These are phyloP conservation scores for Colletotrichum plurivorum DNA, from an alignment of 2,329 filamentous ascomycete species.

Conservation along the genomic window DNA sequence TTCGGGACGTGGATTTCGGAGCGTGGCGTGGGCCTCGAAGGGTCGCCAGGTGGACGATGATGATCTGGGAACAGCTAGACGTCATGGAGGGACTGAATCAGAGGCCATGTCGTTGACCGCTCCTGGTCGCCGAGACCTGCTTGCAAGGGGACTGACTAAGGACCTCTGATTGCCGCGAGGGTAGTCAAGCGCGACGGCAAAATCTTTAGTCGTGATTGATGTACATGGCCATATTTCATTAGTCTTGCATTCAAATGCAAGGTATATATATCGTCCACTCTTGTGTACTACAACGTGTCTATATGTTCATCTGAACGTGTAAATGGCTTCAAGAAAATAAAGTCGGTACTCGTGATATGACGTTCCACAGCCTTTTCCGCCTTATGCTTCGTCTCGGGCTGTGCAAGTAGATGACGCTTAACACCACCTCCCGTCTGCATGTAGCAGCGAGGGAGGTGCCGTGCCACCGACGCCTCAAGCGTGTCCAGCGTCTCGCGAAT, in stretches of 20 bases:
- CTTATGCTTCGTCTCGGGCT: not conserved
- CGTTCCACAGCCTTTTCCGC: conserved; percentile 10
- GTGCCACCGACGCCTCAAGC: not conserved
- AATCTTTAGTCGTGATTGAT: not conserved
- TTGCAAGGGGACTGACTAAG: conserved; percentile 10
- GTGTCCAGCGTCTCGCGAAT: not conserved
- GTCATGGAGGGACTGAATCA: not conserved
- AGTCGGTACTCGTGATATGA: conserved; percentile 4
- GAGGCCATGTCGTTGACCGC: conserved; percentile 13
- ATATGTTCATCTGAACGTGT: conserved; percentile 34
- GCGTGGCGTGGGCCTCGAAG: not conserved
- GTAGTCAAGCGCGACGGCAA: not conserved
- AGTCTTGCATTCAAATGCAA: conserved; percentile 13
- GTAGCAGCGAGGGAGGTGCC: not conserved
- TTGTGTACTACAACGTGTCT: conserved; percentile 33
- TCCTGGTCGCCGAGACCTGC: conserved; percentile 2
- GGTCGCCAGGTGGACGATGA: not conserved
- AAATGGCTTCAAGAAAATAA: conserved; percentile 16
- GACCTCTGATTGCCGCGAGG: not conserved
- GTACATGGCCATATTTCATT: conserved; percentile 17
- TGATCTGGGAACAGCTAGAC: conserved; percentile 12
- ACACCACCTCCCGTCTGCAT: not conserved
- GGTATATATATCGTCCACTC: conserved; percentile 13
- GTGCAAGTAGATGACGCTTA: not conserved
- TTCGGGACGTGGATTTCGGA: conserved; percentile 8